Evolutionary conservation across 495 filamentous ascomycete species (phyloP).

Genomic region (Chaetomidium leptoderma): DNA sequence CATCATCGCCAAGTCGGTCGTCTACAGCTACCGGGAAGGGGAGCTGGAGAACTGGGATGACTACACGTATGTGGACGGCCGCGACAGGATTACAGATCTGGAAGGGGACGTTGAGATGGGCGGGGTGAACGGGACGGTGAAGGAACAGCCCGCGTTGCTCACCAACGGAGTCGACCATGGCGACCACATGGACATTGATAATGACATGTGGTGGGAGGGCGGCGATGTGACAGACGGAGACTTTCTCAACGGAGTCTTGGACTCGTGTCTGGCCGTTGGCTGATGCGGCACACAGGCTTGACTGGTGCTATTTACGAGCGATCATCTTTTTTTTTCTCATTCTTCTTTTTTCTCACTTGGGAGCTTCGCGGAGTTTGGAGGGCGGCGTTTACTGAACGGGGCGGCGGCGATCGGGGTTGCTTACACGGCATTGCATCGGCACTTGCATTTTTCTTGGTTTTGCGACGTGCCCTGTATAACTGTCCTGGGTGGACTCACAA

Average conservation of each 20-base stretch:
- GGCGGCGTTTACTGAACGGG: constrained; percentile 9
- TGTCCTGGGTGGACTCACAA: constrained; percentile 6
- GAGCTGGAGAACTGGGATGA: constrained; percentile 62
- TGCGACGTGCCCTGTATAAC: constrained; percentile 10
- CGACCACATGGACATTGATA: constrained; percentile 64
- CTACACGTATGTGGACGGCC: constrained; percentile 44
- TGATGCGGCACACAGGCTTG: neutral
- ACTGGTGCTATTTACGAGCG: neutral
- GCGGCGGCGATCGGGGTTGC: constrained; percentile 12
- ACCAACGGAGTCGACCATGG: constrained; percentile 35
- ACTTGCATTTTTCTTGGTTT: constrained; percentile 5
- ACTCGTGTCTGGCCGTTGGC: constrained; percentile 47
- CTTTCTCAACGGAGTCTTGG: constrained; percentile 64
- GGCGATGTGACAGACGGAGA: constrained; percentile 56
- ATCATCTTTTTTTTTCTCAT: neutral
- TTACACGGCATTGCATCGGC: constrained; percentile 13
- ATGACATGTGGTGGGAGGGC: constrained; percentile 70
- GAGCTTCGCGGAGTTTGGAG: neutral
- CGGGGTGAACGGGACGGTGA: constrained; percentile 27
- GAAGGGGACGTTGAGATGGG: constrained; percentile 34
- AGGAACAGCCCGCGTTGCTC: constrained; percentile 21
- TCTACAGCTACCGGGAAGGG: constrained; percentile 69
- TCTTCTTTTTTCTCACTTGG: neutral
- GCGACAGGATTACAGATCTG: constrained; percentile 24
- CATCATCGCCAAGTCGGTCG: constrained; percentile 63